Evolutionary conservation across 148 eudicot species (phyloP).

Genomic region (Diospyros kaki): DNA sequence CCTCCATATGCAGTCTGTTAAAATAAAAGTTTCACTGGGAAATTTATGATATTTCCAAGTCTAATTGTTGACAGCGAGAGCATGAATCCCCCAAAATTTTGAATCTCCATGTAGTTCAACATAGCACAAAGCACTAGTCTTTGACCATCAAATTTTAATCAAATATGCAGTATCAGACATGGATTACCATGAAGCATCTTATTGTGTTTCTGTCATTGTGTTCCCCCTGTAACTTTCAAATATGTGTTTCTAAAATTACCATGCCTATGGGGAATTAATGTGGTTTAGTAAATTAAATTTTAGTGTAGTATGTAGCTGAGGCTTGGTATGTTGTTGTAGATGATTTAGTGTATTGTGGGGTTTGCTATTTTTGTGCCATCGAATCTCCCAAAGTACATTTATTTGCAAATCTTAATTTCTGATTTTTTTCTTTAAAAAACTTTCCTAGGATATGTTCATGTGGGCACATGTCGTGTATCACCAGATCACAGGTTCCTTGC

Average conservation of each 20-base stretch:
- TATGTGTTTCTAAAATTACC: neutral
- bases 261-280: neutral
- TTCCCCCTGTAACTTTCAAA: neutral
- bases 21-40: neutral
- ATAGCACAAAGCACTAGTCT: neutral
- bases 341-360: too few species aligned
- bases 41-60: neutral
- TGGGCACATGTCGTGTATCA: slow-evolving; percentile 90
- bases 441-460: slow-evolving; percentile 78
- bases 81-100: neutral
- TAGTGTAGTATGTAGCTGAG: neutral
- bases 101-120: neutral
- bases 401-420: neutral
- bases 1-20: neutral
- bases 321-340: neutral
- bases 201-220: neutral
- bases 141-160: neutral
- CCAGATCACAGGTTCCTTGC: slow-evolving; percentile 93
- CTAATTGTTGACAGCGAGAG: neutral
- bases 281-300: neutral
- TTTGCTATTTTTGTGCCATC: neutral
- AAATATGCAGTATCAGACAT: neutral
- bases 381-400: neutral
- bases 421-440: neutral
- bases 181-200: neutral